phyloP scores from a whole-genome alignment of 1,284 basidiomycete genomes.

The Cryptococcus deneoformans region DNA sequence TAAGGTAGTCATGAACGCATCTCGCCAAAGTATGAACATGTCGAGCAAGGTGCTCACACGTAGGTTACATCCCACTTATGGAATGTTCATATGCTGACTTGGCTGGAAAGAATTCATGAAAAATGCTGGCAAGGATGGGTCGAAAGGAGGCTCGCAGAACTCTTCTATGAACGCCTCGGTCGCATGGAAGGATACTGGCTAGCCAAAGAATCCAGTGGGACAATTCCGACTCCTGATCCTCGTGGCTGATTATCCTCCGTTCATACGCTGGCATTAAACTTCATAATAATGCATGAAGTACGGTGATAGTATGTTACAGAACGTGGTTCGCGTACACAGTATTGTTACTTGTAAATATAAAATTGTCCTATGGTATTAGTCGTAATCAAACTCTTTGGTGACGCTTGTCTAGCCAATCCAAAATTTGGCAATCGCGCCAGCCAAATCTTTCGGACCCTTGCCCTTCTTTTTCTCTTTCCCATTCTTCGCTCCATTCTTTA shows the following conservation, averaged over 20 bases:
- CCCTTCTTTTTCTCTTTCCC: conserved; percentile 3
- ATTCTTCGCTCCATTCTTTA: conserved; percentile 7
- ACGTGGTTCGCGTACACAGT: neutral
- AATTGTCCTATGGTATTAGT: neutral
- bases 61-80: too few relatives aligned
- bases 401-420: conserved; percentile 35
- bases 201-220: neutral
- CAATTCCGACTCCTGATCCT: neutral
- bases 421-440: conserved; percentile 38
- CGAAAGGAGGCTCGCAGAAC: conserved; percentile 3
- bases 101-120: conserved; percentile 8
- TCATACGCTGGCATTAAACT: neutral
- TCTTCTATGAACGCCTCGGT: conserved; percentile 11
- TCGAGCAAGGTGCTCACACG: too few relatives aligned
- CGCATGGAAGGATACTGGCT: conserved; percentile 13
- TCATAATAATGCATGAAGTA: neutral
- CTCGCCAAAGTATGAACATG: too few relatives aligned
- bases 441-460: conserved; percentile 37
- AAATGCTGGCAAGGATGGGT: conserved; percentile 4
- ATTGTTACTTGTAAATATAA: neutral
- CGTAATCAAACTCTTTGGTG: neutral
- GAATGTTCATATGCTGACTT: neutral
- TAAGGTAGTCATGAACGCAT: too few relatives aligned
- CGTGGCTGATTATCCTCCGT: neutral
- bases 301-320: neutral